Conservation (phyloP, 495 filamentous ascomycete genomes). For the Staphylotrichum longicolle region DNA sequence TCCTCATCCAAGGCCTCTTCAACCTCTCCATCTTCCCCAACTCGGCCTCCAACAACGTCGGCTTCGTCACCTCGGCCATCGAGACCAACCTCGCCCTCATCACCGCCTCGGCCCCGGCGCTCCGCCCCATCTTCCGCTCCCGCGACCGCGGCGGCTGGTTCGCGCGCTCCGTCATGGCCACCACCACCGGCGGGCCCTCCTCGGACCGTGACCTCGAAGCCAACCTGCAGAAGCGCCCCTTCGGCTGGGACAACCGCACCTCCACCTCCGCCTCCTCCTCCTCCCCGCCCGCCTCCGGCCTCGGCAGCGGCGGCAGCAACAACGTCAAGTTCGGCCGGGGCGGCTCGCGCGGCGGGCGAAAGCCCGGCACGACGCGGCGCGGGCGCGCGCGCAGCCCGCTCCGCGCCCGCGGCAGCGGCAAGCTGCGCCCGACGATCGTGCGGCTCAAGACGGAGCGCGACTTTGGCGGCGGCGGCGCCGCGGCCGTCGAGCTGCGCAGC, state of each 20-base stretch:
- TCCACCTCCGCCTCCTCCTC: background rate
- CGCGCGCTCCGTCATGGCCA: constrained; percentile 31
- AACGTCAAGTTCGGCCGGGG: constrained; percentile 24
- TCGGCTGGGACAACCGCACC: constrained; percentile 25
- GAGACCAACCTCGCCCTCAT: constrained; percentile 57
- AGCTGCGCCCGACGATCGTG: constrained; percentile 30
- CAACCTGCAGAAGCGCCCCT: constrained; percentile 18
- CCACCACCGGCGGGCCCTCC: constrained; percentile 6
- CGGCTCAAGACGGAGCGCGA: constrained; percentile 24
- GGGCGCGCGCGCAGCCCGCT: background rate
- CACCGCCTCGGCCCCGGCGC: constrained; percentile 47
- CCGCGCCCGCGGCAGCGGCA: constrained; percentile 18
- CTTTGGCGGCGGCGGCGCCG: background rate
- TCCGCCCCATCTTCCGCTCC: constrained; percentile 42
- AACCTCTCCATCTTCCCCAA: constrained; percentile 31
- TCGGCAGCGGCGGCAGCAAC: background rate
- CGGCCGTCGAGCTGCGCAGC: constrained; percentile 37
- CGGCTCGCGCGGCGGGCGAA: constrained; percentile 25
- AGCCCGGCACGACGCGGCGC: constrained; percentile 17
- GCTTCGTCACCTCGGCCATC: constrained; percentile 51
- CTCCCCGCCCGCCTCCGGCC: background rate
- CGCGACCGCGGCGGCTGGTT: constrained; percentile 40
- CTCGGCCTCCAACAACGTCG: constrained; percentile 40
- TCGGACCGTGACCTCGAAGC: constrained; percentile 24
- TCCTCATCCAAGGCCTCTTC: constrained; percentile 39